phyloP scores from a whole-genome alignment of 2,329 filamentous ascomycete genomes.

The Aspergillus fijiensis region DNA sequence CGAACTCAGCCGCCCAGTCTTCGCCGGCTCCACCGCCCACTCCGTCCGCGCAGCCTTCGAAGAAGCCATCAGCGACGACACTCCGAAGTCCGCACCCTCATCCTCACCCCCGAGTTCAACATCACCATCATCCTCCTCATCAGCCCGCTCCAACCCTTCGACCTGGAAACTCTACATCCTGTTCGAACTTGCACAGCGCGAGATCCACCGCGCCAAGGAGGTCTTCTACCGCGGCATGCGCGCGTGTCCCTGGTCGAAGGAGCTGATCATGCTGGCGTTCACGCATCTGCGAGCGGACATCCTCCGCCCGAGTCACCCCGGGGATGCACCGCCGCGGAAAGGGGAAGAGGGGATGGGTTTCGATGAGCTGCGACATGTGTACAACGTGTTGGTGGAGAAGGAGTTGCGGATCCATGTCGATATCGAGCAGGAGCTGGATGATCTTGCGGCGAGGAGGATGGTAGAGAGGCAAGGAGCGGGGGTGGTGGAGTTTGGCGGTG shows the following conservation, averaged over 20 bases:
- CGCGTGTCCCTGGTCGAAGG: conserved; percentile 63
- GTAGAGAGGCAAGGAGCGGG: conserved; percentile 9
- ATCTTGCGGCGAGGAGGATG: conserved; percentile 27
- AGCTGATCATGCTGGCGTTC: conserved; percentile 59
- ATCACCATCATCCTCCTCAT: conserved; percentile 10
- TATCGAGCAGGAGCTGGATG: conserved; percentile 47
- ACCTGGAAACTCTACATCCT: conserved; percentile 55
- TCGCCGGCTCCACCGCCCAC: conserved; percentile 50
- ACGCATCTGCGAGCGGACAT: conserved; percentile 37
- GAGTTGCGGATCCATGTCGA: conserved; percentile 60
- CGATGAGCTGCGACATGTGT: conserved; percentile 54
- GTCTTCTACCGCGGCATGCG: conserved; percentile 58
- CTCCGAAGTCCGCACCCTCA: neutral
- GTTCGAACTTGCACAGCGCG: conserved; percentile 47
- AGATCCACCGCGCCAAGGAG: conserved; percentile 46
- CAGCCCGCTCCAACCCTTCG: conserved; percentile 41
- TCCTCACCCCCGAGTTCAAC: conserved; percentile 32
- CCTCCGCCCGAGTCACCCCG: conserved; percentile 1
- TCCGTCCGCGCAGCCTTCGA: conserved; percentile 58
- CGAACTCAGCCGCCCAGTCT: conserved; percentile 50
- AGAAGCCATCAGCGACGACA: conserved; percentile 45
- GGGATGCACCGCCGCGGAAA: neutral
- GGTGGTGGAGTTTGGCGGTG: conserved; percentile 13
- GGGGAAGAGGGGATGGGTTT: conserved; percentile 36
- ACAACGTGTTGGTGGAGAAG: conserved; percentile 60